These are phyloP conservation scores for Dictyostelium firmibasis DNA, from an alignment of 78 protist species.

Conservation along the genomic window DNA sequence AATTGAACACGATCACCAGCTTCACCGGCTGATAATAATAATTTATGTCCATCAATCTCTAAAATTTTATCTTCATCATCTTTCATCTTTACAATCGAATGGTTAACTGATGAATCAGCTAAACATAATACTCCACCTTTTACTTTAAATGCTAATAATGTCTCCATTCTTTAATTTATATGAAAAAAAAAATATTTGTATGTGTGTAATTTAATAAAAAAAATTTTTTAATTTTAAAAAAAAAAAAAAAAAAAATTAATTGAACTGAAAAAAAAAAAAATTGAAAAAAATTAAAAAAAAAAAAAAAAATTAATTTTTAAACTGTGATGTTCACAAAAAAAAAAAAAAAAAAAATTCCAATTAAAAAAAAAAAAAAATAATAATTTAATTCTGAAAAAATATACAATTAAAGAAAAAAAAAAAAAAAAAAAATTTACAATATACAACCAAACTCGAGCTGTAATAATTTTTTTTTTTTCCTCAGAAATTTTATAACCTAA, in stretches of 20 bases:
- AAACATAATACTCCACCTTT: slow-evolving; percentile 58
- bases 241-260: no score
- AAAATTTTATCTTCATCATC: slow-evolving; percentile 76
- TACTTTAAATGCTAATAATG: slow-evolving; percentile 45
- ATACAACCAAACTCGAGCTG: no score
- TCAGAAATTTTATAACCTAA: no score
- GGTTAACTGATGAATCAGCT: slow-evolving; percentile 35
- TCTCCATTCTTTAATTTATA: slow-evolving; percentile 22
- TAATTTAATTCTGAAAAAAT: no score
- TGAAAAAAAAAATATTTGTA: neutral
- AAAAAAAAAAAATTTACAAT: no score
- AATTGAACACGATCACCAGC: slow-evolving; percentile 85
- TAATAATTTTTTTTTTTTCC: no score
- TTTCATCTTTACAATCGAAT: slow-evolving; percentile 79
- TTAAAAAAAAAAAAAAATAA: no score
- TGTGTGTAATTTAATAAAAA: neutral
- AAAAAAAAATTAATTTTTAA: neutral
- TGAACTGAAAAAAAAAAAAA: no score
- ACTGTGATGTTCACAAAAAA: neutral
- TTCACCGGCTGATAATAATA: slow-evolving; percentile 77
- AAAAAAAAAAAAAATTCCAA: neutral
- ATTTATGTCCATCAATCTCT: slow-evolving; percentile 35
- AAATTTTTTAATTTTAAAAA: neutral
- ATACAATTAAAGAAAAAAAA: no score
- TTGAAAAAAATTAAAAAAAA: neutral